Base-by-base conservation (phyloP, 1,139 yeast genomes). In the Magnusiomyces sp. region DNA sequence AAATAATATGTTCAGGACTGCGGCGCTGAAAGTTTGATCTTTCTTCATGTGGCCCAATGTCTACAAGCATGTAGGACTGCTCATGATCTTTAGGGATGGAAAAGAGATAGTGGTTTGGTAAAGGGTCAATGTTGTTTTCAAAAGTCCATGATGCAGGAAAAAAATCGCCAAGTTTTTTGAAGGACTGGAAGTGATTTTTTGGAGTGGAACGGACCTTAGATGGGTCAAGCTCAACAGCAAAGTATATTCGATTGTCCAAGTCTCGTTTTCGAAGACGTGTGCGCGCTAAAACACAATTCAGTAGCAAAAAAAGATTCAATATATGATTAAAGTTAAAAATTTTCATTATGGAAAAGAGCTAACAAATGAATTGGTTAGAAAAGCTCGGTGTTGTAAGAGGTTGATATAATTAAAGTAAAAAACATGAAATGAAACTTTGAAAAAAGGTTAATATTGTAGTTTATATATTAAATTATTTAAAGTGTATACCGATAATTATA, bases 81-180 rank as follows among this genome's bases (percentile, higher is more conserved):
- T 31, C 23, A 20, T 14, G 40, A 9, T 49, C 50, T 32, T 57
- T 59, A 5, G 60, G 57, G 4, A 60, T 54, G 1, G 70, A 65
- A 50, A 65, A 66, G 2, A 67, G 54, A 50, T 64, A 63, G 45
- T 65, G 67, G 53, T 65, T 53, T n/a, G 55, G 51, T n/a, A 67
- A 49, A 13, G 61, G 52, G 20, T 64, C 66, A 11, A 67, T 38
- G 5, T 62, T 60, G 47, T 63, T 66, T 50, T 67, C 70, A 45
- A 60, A 65, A 20, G 53, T 46, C 62, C 68, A 64, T 7, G 38
- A 31, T 2, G 45, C 37, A 2, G 38, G 38, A n/a, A 29, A 16
- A 17, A 23, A 13, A n/a, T 13, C 19, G 11, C 14, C 31, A 23
- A 5, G 7, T 7, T 23, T 23, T 39, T 20, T 20, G 6, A 20